Conservation (phyloP, 805 yeast genomes). For the Yarrowia sp. region DNA sequence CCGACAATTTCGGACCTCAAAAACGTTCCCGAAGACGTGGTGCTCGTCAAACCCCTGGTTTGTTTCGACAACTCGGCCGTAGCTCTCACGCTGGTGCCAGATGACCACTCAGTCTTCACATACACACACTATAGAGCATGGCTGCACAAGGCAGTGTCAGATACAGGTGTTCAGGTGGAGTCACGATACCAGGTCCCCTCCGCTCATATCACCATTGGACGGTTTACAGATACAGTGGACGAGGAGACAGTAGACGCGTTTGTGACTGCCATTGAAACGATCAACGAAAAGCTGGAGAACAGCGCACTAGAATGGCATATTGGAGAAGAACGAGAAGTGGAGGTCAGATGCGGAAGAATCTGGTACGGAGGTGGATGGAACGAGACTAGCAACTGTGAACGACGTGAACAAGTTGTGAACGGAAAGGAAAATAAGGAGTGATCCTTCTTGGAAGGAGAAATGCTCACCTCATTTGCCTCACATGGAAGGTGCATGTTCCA, state of each 20-base stretch:
- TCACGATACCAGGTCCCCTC: constrained; percentile 17
- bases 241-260: constrained; percentile 4
- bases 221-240: not conserved
- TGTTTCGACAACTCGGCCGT: constrained; percentile 25
- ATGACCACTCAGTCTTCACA: not conserved
- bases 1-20: not conserved
- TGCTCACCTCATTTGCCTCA: not conserved
- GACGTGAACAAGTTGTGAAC: not conserved
- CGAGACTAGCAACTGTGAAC: not conserved
- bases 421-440: not conserved
- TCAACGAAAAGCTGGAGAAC: not conserved
- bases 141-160: not conserved
- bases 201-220: constrained; percentile 20
- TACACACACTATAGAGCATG: constrained; percentile 20
- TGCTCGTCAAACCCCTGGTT: constrained; percentile 11
- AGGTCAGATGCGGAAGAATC: constrained; percentile 23
- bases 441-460: too few relatives aligned
- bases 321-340: constrained; percentile 24
- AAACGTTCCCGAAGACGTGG: not conserved
- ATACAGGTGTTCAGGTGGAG: not conserved
- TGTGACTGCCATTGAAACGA: not conserved
- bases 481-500: constrained; percentile 8
- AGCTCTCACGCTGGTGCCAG: constrained; percentile 23
- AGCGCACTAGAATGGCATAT: constrained; percentile 11
- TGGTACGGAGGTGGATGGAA: constrained; percentile 27